Evolutionary conservation across 257 asterid genomes (phyloP), one percentile per base, ranked within the genome.

Genomic region (Vinca minor): DNA sequence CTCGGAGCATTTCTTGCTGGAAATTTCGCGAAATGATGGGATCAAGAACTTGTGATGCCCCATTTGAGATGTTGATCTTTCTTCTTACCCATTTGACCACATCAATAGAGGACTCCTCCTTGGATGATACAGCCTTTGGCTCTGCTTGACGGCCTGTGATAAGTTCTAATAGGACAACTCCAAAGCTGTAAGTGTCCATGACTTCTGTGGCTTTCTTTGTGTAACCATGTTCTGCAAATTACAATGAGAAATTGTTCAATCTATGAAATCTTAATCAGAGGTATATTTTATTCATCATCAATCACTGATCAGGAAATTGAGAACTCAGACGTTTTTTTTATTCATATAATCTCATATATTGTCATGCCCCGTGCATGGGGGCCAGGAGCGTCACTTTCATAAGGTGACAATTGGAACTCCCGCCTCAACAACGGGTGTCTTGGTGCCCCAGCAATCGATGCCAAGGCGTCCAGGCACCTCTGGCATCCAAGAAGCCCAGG

Each of bases 11-110:
- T 70, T 78, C 83, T 62, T 65, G 74, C 32, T 70, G 81, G 73
- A 71, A 79, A 29, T 79, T 71, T 54, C 62, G 72, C 15, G 84
- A 78, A 45, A 87, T 81, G 75, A 68, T 82, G 0, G 84, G 82
- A 72, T 90, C 96, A 15, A 90, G 82, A 79, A 85, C 85, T 69
- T 73, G 80, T 46, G 65, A 12, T 45, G 82, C 74, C 35, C 95
- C 97, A 65, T 84, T 68, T 8, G 77, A 76, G 48, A 87, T 85
- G 83, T 87, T 85, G 41, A 90, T 76, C 74, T 90, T 90, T 74
- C 96, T 85, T 54, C 97, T 77, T 36, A 90, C 97, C 92, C 87
- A 90, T 70, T 78, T 81, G 50, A 90, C 93, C 17, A 90, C 87
- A 66, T 90, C 86, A 36, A 80, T 62, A 21, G 76, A 69, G 38